phyloP scores from a whole-genome alignment of 768 basidiomycete species.

The Chiua virens region DNA sequence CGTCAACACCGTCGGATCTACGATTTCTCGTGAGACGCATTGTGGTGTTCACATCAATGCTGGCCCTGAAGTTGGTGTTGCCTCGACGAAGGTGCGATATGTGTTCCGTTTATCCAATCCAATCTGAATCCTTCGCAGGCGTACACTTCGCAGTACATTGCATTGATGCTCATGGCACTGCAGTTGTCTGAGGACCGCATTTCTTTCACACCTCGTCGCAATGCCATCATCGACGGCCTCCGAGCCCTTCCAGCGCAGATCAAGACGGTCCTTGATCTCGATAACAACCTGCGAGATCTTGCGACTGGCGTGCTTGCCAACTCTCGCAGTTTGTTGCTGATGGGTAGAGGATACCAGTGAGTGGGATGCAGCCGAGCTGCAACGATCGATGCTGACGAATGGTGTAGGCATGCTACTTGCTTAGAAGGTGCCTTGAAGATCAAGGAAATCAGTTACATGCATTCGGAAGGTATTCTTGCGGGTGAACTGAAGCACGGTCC shows the following conservation, averaged over 20 bases:
- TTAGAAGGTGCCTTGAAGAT: conserved; percentile 98
- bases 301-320: conserved; percentile 73
- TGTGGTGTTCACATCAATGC: conserved; percentile 99
- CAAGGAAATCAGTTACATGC: conserved; percentile 93
- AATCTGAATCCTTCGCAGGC: conserved; percentile 51
- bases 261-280: conserved; percentile 80
- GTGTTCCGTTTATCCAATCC: not conserved
- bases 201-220: conserved; percentile 85
- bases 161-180: conserved; percentile 96
- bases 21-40: conserved; percentile 96
- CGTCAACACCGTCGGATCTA: conserved; percentile 98
- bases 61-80: conserved; percentile 98
- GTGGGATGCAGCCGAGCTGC: conserved; percentile 24
- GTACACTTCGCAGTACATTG: conserved; percentile 98
- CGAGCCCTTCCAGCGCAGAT: conserved; percentile 90
- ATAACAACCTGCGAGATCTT: conserved; percentile 74
- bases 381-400: not conserved
- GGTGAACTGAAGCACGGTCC: conserved; percentile 99
- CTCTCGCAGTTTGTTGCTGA: conserved; percentile 88
- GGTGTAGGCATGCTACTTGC: conserved; percentile 82
- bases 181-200: conserved; percentile 97
- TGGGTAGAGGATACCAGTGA: conserved; percentile 97
- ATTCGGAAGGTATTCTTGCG: conserved; percentile 78
- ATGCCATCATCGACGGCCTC: conserved; percentile 90
- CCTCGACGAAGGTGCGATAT: conserved; percentile 82